Evolutionary conservation across 2,329 filamentous ascomycete species (phyloP).

Genomic region (Diaporthe velutina): DNA sequence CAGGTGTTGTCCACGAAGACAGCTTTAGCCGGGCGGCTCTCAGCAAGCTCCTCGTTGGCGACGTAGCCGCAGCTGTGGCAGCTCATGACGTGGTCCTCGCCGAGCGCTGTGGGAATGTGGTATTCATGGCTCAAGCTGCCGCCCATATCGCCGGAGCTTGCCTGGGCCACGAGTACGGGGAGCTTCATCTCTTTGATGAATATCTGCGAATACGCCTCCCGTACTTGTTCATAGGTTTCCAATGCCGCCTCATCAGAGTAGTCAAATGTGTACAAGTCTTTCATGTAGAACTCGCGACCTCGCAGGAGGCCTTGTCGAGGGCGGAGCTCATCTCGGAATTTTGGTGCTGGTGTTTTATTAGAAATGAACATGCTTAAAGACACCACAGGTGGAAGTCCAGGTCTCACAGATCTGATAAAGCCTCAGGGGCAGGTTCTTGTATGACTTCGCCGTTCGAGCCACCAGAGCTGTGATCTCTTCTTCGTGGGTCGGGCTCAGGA

Average conservation of each 20-base stretch:
- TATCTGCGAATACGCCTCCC: constrained; percentile 78
- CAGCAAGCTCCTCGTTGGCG: constrained; percentile 89
- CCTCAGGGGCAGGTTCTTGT: constrained; percentile 86
- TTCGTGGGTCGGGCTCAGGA: constrained; percentile 94
- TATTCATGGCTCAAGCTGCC: constrained; percentile 95
- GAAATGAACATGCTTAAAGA: neutral
- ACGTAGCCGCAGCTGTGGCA: constrained; percentile 82
- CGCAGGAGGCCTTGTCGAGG: constrained; percentile 90
- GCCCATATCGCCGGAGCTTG: constrained; percentile 96
- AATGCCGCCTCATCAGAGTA: constrained; percentile 74
- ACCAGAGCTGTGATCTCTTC: constrained; percentile 94
- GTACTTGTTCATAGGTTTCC: constrained; percentile 83
- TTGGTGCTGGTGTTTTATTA: constrained; percentile 71
- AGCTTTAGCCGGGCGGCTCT: constrained; percentile 43
- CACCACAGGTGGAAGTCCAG: no score
- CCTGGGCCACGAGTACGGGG: constrained; percentile 86
- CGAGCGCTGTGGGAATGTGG: constrained; percentile 82
- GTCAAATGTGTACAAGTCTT: constrained; percentile 98
- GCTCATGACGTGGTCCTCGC: constrained; percentile 86
- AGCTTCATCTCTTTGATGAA: constrained; percentile 83
- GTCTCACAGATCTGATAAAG: constrained; percentile 88
- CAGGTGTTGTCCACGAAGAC: neutral
- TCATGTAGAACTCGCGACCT: constrained; percentile 95
- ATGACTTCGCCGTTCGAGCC: constrained; percentile 78
- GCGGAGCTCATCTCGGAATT: constrained; percentile 93